Evolutionary conservation across 2,329 filamentous ascomycete genomes (phyloP).

Genomic region (Trichophyton rubrum): DNA sequence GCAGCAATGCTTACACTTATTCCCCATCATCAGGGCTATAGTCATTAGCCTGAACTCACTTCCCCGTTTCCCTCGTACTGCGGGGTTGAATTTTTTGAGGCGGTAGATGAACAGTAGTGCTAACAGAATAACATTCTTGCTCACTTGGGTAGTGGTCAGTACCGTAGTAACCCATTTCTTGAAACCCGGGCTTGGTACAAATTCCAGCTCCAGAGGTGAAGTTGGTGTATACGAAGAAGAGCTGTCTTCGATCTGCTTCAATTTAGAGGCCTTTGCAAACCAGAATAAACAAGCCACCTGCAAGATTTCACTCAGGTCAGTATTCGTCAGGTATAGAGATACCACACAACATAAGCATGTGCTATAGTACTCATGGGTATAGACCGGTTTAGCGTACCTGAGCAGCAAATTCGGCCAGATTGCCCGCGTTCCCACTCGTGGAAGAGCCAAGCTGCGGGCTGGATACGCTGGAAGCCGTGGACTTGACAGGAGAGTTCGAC

Average conservation of each 20-base stretch:
- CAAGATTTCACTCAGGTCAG: slow-evolving; percentile 1
- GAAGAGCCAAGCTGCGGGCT: slow-evolving; percentile 59
- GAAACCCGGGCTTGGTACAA: slow-evolving; percentile 66
- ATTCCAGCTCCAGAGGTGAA: slow-evolving; percentile 53
- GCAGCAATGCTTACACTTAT: slow-evolving; percentile 59
- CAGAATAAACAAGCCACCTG: slow-evolving; percentile 95
- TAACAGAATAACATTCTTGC: slow-evolving; percentile 84
- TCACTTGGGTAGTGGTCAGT: slow-evolving; percentile 86
- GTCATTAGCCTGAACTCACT: slow-evolving; percentile 90
- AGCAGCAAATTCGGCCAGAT: slow-evolving; percentile 69
- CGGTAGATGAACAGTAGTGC: slow-evolving; percentile 88
- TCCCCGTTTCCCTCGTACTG: slow-evolving; percentile 77
- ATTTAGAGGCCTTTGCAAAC: slow-evolving; percentile 78
- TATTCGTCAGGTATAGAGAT: background rate
- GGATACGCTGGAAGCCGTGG: slow-evolving; percentile 32
- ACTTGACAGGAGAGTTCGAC: slow-evolving; percentile 18
- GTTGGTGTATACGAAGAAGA: slow-evolving; percentile 32
- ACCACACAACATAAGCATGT: slow-evolving; percentile 8
- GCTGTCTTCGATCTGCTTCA: slow-evolving; percentile 57
- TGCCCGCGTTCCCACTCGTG: slow-evolving; percentile 64
- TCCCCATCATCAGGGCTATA: slow-evolving; percentile 91
- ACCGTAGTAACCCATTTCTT: slow-evolving; percentile 89
- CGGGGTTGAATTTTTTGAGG: slow-evolving; percentile 78
- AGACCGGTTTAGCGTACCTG: slow-evolving; percentile 43
- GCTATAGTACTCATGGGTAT: no score